Conservation (phyloP, 495 filamentous ascomycete genomes). For the Lasiosphaeria miniovina region DNA sequence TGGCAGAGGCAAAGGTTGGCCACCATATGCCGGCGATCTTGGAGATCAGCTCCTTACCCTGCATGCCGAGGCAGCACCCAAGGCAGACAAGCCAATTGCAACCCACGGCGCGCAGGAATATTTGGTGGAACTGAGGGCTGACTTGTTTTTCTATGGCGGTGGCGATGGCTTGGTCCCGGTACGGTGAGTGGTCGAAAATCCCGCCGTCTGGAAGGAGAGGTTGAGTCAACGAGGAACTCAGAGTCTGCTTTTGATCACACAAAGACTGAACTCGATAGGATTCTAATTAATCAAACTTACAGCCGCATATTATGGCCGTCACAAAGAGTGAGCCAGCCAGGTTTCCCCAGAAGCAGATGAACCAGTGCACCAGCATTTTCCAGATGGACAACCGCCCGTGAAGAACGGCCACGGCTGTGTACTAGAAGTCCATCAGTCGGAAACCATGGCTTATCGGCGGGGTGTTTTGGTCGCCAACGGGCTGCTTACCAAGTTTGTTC, state of each 20-base stretch:
- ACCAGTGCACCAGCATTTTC: constrained; percentile 54
- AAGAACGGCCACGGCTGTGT: constrained; percentile 53
- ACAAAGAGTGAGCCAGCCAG: constrained; percentile 58
- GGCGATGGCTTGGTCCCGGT: constrained; percentile 46
- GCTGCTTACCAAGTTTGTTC: constrained; percentile 52
- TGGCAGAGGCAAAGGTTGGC: constrained; percentile 59
- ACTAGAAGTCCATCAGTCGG: no score
- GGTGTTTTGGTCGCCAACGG: no score
- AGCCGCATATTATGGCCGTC: constrained; percentile 57
- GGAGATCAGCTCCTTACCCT: constrained; percentile 52
- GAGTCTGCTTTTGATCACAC: no score
- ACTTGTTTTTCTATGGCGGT: constrained; percentile 56
- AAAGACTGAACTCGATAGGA: no score
- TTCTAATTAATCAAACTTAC: constrained; percentile 39
- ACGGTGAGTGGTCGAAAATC: constrained; percentile 51
- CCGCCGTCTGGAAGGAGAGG: constrained; percentile 47
- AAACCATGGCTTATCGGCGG: no score
- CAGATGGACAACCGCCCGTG: constrained; percentile 49
- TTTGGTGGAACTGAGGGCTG: constrained; percentile 55
- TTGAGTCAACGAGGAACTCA: no score
- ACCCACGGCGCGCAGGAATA: constrained; percentile 60
- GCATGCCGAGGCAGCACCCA: constrained; percentile 55
- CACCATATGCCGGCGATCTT: constrained; percentile 64
- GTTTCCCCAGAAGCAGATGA: constrained; percentile 59
- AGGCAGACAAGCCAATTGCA: constrained; percentile 66